Base-by-base conservation (phyloP, 208 protist genomes). In the Porcisia deanei region DNA sequence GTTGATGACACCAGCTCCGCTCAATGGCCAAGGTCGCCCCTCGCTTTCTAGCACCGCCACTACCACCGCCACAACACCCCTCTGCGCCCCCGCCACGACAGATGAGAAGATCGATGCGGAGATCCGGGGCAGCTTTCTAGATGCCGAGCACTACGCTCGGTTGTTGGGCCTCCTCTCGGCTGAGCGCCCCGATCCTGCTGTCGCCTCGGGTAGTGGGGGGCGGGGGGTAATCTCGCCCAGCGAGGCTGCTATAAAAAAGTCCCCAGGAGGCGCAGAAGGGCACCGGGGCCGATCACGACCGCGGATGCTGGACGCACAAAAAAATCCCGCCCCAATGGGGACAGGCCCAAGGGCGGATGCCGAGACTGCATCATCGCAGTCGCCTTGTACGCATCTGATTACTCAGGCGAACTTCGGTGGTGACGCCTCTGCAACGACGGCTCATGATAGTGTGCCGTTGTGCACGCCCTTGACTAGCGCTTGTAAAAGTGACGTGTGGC, bases 61-160 rank as follows among this genome's bases (percentile, higher is more conserved):
- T 1, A 55, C 65, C 45, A 39, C 65, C n/a, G 16, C 45, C 25
- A 41, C 65, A 43, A 70, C 45, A 39, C 45, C 43, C 3, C 16
- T 14, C 10, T 14, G 45, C 12, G 25, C 22, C n/a, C 5, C 45
- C 25, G 8, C 22, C 6, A 57, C 30, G 45, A 72, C 5, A 59
- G 67, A 58, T 8, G 37, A 59, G 9, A 37, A 60, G 25, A 30
- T 72, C 52, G 67, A 72, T 16, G 30, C 37, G 67, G 67, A 55
- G 67, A 72, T 72, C 4, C 6, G 45, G 34, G 14, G 20, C 49
- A 72, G 52, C 12, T 43, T 72, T 14, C 20, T 54, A 47, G 34
- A 60, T 53, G 67, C 52, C 18, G 52, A 55, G 10, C 45, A 22
- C 52, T 72, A 59, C 67, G 14, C 41, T 20, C 52, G 67, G 9